Base-by-base conservation (phyloP, 2,329 filamentous ascomycete genomes). In the Pseudogymnoascus sp. region DNA sequence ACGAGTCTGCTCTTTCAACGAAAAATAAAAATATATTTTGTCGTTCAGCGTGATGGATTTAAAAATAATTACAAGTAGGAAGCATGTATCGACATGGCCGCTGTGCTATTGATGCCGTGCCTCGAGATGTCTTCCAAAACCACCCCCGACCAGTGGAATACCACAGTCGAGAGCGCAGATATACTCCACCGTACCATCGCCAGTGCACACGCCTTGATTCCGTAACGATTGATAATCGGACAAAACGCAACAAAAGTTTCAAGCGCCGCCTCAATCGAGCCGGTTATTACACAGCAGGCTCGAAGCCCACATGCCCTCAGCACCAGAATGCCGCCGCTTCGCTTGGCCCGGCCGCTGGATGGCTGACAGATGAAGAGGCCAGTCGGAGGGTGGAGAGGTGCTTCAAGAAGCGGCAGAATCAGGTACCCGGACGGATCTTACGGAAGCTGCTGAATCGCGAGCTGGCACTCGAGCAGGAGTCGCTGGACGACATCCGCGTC, bases 401-500 rank as follows among this genome's bases (percentile, higher is more conserved):
- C 38, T 62, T 63, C 50, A 63, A 62, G 47, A 57, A 57, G 37
- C 38, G 60, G 12, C 60, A 35, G 14, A 41, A 50, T 39, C n/a
- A 36, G 18, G 14, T 35, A n/a, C 79, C 83, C 61, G 81, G 80
- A 64, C 79, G 83, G 38, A 85, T 86, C 61, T 74, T 87, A 18
- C 78, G 79, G 63, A 78, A 79, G 25, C 77, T 86, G 58, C 84
- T 87, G 68, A 78, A 79, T 6, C 72, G 73, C 5, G 72, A 75
- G 4, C 75, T 75, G 18, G 74, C 76, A 1, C 77, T 86, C 33
- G 83, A 86, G 72, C 78, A 85, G 66, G 74, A 78, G 12, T 81
- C 82, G 3, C 75, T 87, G 1, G 75, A 78, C 57, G 79, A 78
- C 68, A 84, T 87, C 65, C 83, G 87, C 68, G 80, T 78, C 9